phyloP scores from a whole-genome alignment of 163 green algal species.

The Coccomyxa subellipsoidea region DNA sequence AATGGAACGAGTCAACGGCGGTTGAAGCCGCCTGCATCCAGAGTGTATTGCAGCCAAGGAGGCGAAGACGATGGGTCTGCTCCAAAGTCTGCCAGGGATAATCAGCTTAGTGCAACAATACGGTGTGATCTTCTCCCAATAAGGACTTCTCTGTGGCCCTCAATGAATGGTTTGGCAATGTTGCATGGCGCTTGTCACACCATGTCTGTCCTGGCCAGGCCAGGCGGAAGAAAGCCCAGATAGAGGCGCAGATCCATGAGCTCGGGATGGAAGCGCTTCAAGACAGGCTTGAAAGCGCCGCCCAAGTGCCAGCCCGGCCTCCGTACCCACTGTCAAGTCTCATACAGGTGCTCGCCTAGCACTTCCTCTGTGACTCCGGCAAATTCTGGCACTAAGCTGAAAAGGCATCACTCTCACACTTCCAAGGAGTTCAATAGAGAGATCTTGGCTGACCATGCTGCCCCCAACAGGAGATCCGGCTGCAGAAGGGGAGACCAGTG shows the following conservation, averaged over 20 bases:
- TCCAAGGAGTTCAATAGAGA: too few relatives aligned
- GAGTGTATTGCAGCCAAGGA: neutral
- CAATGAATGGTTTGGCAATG: neutral
- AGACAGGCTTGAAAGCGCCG: constrained; percentile 55
- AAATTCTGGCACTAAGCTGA: too few relatives aligned
- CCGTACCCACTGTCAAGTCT: constrained; percentile 36
- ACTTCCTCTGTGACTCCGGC: too few relatives aligned
- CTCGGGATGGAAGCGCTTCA: constrained; percentile 63
- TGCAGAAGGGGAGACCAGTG: constrained; percentile 44
- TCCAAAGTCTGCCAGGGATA: neutral
- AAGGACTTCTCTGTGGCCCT: neutral
- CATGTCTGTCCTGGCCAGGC: neutral
- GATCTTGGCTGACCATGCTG: too few relatives aligned
- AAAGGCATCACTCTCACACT: too few relatives aligned
- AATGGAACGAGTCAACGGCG: too few relatives aligned
- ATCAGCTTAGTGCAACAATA: neutral
- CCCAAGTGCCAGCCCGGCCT: constrained; percentile 21
- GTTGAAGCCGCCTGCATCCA: too few relatives aligned
- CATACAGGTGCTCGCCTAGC: constrained; percentile 13
- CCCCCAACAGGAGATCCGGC: constrained; percentile 18
- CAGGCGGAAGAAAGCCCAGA: constrained; percentile 55
- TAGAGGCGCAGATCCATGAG: constrained; percentile 46
- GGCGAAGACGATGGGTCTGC: neutral
- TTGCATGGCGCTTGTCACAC: neutral
- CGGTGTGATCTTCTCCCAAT: neutral